Percentiles rank a stretch among this genome's conserved stretches.
Evolutionary conservation across 2,329 filamentous ascomycete species (phyloP).

Genomic region (Arachnopeziza araneosa): DNA sequence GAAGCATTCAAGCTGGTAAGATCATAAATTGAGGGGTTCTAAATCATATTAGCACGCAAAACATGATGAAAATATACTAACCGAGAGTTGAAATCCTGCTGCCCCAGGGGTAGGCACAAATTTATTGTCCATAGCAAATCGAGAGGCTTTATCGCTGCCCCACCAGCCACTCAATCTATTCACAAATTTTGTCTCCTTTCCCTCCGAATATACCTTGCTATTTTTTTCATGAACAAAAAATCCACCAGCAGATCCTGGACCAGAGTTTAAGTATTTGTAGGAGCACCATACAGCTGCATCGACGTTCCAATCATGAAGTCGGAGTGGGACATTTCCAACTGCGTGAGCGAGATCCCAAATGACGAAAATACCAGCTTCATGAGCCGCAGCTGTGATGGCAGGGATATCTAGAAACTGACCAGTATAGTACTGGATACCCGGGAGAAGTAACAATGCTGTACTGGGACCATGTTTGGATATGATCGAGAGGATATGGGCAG

Average conservation of each 20-base stretch:
- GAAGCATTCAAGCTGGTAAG: conserved; percentile 64
- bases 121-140: conserved; percentile 72
- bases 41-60: not conserved
- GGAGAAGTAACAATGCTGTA: conserved; percentile 67
- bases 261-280: conserved; percentile 79
- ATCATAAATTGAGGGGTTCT: conserved; percentile 69
- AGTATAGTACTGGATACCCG: conserved; percentile 76
- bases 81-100: conserved; percentile 66
- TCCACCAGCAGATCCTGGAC: conserved; percentile 68
- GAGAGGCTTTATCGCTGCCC: conserved; percentile 63
- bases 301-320: conserved; percentile 71
- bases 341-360: conserved; percentile 81
- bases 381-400: conserved; percentile 66
- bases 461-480: conserved; percentile 61
- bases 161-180: conserved; percentile 74
- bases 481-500: conserved; percentile 58
- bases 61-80: not conserved
- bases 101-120: conserved; percentile 69
- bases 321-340: conserved; percentile 67
- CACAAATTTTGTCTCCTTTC: conserved; percentile 32
- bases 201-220: conserved; percentile 14
- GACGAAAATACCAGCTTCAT: conserved; percentile 58
- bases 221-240: conserved; percentile 63
- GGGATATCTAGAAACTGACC: conserved; percentile 72
- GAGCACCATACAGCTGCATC: conserved; percentile 77